Percentiles rank a stretch among this genome's conserved stretches.
phyloP scores from a whole-genome alignment of 257 asterid species.

The Solanum bukasovii region DNA sequence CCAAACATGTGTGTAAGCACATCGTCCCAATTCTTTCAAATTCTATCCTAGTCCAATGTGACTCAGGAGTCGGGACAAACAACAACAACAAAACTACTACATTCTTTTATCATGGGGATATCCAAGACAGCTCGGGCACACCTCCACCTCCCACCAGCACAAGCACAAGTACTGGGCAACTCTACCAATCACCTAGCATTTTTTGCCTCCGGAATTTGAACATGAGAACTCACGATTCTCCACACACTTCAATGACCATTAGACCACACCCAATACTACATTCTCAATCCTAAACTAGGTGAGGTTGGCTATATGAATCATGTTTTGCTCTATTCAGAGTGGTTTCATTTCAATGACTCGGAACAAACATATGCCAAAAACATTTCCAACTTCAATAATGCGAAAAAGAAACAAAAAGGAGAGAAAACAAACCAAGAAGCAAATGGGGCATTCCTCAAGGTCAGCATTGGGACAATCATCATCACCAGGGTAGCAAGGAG shows the following conservation, averaged over 20 bases:
- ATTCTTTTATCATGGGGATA: background rate
- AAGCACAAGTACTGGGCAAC: background rate
- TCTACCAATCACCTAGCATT: background rate
- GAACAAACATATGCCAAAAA: background rate
- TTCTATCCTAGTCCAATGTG: background rate
- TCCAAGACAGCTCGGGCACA: background rate
- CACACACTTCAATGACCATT: background rate
- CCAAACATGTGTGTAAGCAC: background rate
- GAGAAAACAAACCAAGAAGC: slow-evolving; percentile 82
- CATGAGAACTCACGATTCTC: background rate
- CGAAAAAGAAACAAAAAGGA: background rate
- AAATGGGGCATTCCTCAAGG: slow-evolving; percentile 97
- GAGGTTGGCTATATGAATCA: background rate
- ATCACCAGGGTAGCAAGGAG: slow-evolving; percentile 97
- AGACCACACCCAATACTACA: background rate
- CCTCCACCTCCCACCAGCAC: background rate
- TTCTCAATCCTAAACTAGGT: background rate
- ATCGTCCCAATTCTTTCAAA: background rate
- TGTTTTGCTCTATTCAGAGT: background rate
- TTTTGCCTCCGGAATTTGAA: background rate
- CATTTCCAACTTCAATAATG: background rate
- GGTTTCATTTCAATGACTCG: background rate
- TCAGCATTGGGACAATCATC: slow-evolving; percentile 66
- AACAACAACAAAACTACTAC: background rate
- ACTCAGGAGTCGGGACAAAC: background rate